Conservation (phyloP, 2,329 filamentous ascomycete species). For the Fusarium buharicum region DNA sequence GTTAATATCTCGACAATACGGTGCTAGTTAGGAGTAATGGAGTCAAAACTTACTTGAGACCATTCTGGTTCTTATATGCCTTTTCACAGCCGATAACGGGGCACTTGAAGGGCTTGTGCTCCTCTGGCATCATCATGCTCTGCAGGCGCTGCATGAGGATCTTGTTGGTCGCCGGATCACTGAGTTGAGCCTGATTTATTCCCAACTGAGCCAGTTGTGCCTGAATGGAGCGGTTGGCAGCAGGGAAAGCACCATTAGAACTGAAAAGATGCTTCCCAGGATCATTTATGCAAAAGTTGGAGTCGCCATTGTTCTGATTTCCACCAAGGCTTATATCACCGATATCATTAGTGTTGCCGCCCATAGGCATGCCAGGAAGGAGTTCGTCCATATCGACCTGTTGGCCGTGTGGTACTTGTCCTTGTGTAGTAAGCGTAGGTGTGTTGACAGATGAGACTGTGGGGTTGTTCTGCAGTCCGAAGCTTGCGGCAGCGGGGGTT, state of each 20-base stretch:
- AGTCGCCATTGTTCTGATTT: slow-evolving; percentile 50
- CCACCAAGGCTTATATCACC: slow-evolving; percentile 66
- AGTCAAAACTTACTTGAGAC: slow-evolving; percentile 79
- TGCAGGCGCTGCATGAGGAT: slow-evolving; percentile 66
- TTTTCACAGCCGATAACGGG: slow-evolving; percentile 99
- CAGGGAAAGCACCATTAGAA: slow-evolving; percentile 77
- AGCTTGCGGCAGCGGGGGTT: slow-evolving; percentile 81
- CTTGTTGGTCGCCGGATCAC: slow-evolving; percentile 78
- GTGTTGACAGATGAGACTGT: slow-evolving; percentile 98
- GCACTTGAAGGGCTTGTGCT: slow-evolving; percentile 97
- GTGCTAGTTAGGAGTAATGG: background rate
- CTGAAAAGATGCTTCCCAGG: slow-evolving; percentile 94
- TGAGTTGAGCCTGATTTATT: slow-evolving; percentile 79
- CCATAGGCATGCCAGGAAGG: slow-evolving; percentile 70
- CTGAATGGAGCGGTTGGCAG: slow-evolving; percentile 71
- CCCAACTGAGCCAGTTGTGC: slow-evolving; percentile 78
- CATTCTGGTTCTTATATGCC: slow-evolving; percentile 99
- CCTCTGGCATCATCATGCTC: slow-evolving; percentile 78
- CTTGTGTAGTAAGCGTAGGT: slow-evolving; percentile 83
- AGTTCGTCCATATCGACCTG: slow-evolving; percentile 78
- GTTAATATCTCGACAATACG: slow-evolving; percentile 20
- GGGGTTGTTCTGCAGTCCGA: slow-evolving; percentile 89
- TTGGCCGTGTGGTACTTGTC: slow-evolving; percentile 70
- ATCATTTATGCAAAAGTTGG: slow-evolving; percentile 81
- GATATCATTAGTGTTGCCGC: slow-evolving; percentile 65